Conservation (phyloP, 2,329 filamentous ascomycete species). For the Sarocladiaceae sp. region DNA sequence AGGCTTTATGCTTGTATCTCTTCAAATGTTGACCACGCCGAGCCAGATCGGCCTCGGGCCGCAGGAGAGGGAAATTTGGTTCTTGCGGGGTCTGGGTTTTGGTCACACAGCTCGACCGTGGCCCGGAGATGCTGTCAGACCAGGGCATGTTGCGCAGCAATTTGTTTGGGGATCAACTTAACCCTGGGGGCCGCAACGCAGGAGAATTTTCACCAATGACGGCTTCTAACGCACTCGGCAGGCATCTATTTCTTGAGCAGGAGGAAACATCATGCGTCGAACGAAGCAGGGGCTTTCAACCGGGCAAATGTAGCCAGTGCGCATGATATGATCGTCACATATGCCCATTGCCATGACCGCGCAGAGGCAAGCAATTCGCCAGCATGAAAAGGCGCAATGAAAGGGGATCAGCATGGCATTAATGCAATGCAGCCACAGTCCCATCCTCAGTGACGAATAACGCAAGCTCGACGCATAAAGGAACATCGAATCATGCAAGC, state of each 20-base stretch:
- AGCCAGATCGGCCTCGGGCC: background rate
- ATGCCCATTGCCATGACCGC: background rate
- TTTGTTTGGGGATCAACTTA: background rate
- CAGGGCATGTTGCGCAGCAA: background rate
- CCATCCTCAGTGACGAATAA: background rate
- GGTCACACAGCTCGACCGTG: background rate
- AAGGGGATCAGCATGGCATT: constrained; percentile 3
- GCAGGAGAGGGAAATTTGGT: background rate
- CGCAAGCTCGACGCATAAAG: background rate
- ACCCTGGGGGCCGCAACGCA: background rate
- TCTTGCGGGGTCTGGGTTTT: background rate
- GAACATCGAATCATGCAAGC: background rate
- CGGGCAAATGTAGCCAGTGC: background rate
- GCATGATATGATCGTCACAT: constrained; percentile 10
- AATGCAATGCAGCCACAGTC: constrained; percentile 8
- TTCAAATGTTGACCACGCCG: too few species aligned
- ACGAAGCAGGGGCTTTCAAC: background rate
- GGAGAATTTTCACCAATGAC: constrained; percentile 7
- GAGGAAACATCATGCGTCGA: background rate
- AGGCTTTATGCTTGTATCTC: too few species aligned
- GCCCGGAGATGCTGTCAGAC: constrained; percentile 1
- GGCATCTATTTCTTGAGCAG: background rate
- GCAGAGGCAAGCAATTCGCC: background rate
- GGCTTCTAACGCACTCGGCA: background rate
- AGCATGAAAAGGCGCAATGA: constrained; percentile 7